Base-by-base conservation (phyloP, 768 basidiomycete genomes). In the Jaapia argillacea region DNA sequence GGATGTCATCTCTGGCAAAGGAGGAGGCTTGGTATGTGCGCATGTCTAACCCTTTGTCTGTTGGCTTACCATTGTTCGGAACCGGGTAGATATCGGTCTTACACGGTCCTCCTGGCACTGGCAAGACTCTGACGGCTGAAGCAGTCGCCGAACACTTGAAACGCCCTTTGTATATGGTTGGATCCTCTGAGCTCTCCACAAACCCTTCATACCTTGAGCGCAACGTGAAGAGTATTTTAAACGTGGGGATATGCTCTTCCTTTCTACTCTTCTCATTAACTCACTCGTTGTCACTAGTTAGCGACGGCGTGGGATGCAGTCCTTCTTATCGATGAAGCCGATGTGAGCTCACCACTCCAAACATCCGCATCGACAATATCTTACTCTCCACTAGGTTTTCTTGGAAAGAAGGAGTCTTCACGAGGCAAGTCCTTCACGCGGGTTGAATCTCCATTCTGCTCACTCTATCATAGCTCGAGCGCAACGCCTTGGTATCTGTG, bases 61-160 rank as follows among this genome's bases (percentile, higher is more conserved):
- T n/a, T n/a, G n/a, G n/a, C n/a, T n/a, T n/a, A n/a, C n/a, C n/a
- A n/a, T n/a, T n/a, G n/a, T n/a, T n/a, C n/a, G n/a, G n/a, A n/a
- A n/a, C n/a, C n/a, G n/a, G n/a, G 28, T 24, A n/a, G 24, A 58
- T 33, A 10, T 54, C 48, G 7, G 52, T 58, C 13, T 42, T 57
- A 18, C 57, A 58, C 24, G 56, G 57, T n/a, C 50, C 52, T 40
- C 54, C 56, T 5, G 57, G 57, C 7, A 38, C 37, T 6, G 37
- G 71, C 16, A 76, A 75, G 57, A 79, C 75, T 0, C 72, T 77
- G 55, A 75, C 74, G 0, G 76, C 75, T 0, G 75, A 79, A 49
- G 76, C 75, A 1, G 75, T 75, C 0, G 74, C 71, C 47, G 75
- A 77, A 50, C 70, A 74, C 49, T 69, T 77, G 6, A 61, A 61